Conservation (phyloP, 371 early-diverging fungal species). For the Blakeslea trispora region DNA sequence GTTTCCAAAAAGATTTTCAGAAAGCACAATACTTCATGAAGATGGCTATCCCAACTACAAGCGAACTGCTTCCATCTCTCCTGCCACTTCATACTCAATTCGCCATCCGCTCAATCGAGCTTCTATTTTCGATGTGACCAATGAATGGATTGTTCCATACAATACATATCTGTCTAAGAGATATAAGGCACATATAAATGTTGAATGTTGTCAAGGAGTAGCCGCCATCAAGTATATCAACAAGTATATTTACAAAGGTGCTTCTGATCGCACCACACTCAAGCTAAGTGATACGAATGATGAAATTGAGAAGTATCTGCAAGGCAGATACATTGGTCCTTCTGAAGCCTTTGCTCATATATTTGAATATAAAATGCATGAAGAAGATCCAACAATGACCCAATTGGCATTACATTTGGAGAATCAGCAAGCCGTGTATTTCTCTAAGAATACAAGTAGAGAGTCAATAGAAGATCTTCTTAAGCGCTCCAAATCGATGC, state of each 20-base stretch:
- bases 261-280: constrained; percentile 14
- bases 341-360: constrained; percentile 29
- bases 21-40: not conserved
- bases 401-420: constrained; percentile 21
- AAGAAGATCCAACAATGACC: constrained; percentile 10
- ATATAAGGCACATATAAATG: constrained; percentile 31
- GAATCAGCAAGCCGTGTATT: constrained; percentile 16
- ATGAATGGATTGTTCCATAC: constrained; percentile 32
- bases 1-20: constrained; percentile 2
- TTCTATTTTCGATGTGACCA: too few species aligned
- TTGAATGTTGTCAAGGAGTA: constrained; percentile 20
- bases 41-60: not conserved
- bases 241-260: constrained; percentile 34
- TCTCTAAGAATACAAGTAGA: not conserved
- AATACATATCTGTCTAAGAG: constrained; percentile 13
- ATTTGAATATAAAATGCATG: constrained; percentile 23
- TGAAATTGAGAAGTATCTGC: constrained; percentile 18
- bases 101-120: too few species aligned
- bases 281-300: constrained; percentile 4
- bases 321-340: constrained; percentile 23
- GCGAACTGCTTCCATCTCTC: too few species aligned
- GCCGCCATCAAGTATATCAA: constrained; percentile 33
- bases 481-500: constrained; percentile 1
- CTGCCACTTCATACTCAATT: constrained; percentile 18
- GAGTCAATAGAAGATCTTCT: constrained; percentile 15